Base-by-base conservation (phyloP, 2,329 filamentous ascomycete species). In the Fusarium miscanthi region DNA sequence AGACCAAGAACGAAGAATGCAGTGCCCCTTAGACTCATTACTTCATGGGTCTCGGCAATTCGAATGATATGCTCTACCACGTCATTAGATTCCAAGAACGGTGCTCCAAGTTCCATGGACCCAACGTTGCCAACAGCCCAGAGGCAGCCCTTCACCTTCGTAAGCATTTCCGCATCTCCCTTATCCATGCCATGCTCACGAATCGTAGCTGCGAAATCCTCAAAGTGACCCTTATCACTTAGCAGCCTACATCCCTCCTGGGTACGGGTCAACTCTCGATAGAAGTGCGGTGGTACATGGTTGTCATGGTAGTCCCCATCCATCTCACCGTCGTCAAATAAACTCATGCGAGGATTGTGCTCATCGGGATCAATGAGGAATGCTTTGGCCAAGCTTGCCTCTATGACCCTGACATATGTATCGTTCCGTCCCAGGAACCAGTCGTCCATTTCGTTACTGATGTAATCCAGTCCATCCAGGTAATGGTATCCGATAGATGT, bases 401-500 rank as follows among this genome's bases (percentile, higher is more conserved):
- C 96, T 43, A 99, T 95, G 43, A 98, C 89, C 41, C 91, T 89
- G 56, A 99, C 96, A 75, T 99, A 99, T n/a, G 91, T 92, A 80
- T 99, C 95, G 79, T 99, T 99, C 48, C 96, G 91, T 19, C 96
- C 96, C 35, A 99, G 87, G 79, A 98, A 99, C 96, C 96, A 99
- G 82, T 99, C 97, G 76, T 99, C 96, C 96, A 99, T 99, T 81
- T 99, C 97, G 79, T 97, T 96, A 69, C 95, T 98, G 81, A 99
- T 99, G 80, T 99, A 99, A 83, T 99, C 97, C 46, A 99, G 86
- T 0, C 95, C 96, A 79, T 98, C 94, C 10, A 99, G 87, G 81
- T 99, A 99, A 81, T 98, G 95, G 79, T 99, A 99, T 54, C 96
- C 96, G 63, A 98, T 95, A 5, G 95, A 98, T 1, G 95, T 98